Evolutionary conservation across 148 eudicot genomes (phyloP).

Genomic region (Spergularia bocconei): DNA sequence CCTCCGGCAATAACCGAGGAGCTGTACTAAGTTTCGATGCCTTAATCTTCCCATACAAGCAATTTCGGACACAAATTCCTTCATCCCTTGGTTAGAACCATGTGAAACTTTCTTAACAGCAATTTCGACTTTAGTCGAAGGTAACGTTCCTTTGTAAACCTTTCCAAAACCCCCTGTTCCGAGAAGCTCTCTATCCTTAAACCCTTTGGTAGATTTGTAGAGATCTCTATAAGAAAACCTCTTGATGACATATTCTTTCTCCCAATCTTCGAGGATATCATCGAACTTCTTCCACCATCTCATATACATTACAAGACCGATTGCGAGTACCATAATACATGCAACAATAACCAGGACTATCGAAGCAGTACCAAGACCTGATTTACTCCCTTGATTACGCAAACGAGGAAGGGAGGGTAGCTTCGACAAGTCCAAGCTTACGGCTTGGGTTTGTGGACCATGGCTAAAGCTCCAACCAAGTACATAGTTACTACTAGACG

Average conservation of each 20-base stretch:
- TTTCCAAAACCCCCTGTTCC: slow-evolving; percentile 45
- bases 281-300: slow-evolving; percentile 44
- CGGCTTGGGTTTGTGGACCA: slow-evolving; percentile 13
- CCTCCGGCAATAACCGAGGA: slow-evolving; percentile 44
- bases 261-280: slow-evolving; percentile 55
- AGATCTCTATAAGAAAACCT: slow-evolving; percentile 46
- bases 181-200: slow-evolving; percentile 38
- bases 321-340: slow-evolving; percentile 2
- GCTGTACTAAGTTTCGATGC: slow-evolving; percentile 47
- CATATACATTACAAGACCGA: slow-evolving; percentile 16
- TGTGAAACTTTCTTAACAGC: slow-evolving; percentile 43
- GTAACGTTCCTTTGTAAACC: slow-evolving; percentile 37
- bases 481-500: slow-evolving; percentile 33
- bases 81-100: slow-evolving; percentile 44
- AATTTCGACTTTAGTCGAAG: slow-evolving; percentile 29
- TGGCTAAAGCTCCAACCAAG: slow-evolving; percentile 45
- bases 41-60: slow-evolving; percentile 40
- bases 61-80: slow-evolving; percentile 40
- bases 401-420: slow-evolving; percentile 44
- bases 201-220: slow-evolving; percentile 51
- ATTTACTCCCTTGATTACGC: slow-evolving; percentile 5
- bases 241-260: slow-evolving; percentile 43
- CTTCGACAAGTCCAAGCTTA: slow-evolving; percentile 32
- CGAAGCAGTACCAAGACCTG: background rate
- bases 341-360: slow-evolving; percentile 24